Percentiles rank a stretch among this genome's conserved stretches.
Evolutionary conservation across 805 yeast genomes (phyloP).

Genomic region (Spathaspora hagerdaliae): DNA sequence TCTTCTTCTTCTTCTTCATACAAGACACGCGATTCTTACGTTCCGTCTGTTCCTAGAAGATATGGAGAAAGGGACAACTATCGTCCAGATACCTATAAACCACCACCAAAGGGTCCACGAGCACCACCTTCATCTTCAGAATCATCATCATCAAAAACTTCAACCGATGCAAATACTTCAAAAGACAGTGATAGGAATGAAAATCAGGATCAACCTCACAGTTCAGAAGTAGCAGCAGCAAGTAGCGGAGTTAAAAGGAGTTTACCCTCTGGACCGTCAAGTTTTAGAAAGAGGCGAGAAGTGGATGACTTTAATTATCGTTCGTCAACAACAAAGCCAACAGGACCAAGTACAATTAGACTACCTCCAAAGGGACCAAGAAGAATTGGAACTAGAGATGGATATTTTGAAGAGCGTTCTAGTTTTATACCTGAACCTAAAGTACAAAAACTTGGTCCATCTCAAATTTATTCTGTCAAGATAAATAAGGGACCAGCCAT

Average conservation of each 20-base stretch:
- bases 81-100: slow-evolving; percentile 8
- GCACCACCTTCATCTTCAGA: background rate
- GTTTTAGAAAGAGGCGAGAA: slow-evolving; percentile 9
- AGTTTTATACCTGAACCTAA: slow-evolving; percentile 10
- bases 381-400: background rate
- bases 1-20: background rate
- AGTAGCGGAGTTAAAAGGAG: slow-evolving; percentile 3
- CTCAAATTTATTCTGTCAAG: slow-evolving; percentile 33
- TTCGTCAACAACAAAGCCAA: slow-evolving; percentile 1
- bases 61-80: slow-evolving; percentile 21
- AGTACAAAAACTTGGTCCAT: slow-evolving; percentile 15
- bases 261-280: slow-evolving; percentile 18
- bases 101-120: slow-evolving; percentile 3
- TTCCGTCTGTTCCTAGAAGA: slow-evolving; percentile 17
- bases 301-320: slow-evolving; percentile 3
- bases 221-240: background rate
- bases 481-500: slow-evolving; percentile 29
- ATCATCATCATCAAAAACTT: slow-evolving; percentile 1
- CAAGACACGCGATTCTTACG: slow-evolving; percentile 7
- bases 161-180: background rate
- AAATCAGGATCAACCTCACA: too few relatives aligned
- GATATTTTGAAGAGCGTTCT: background rate
- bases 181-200: background rate
- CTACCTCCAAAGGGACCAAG: background rate
- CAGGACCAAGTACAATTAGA: background rate